Conservation (phyloP, 129 eudicot species). For the Tanacetum coccineum region DNA sequence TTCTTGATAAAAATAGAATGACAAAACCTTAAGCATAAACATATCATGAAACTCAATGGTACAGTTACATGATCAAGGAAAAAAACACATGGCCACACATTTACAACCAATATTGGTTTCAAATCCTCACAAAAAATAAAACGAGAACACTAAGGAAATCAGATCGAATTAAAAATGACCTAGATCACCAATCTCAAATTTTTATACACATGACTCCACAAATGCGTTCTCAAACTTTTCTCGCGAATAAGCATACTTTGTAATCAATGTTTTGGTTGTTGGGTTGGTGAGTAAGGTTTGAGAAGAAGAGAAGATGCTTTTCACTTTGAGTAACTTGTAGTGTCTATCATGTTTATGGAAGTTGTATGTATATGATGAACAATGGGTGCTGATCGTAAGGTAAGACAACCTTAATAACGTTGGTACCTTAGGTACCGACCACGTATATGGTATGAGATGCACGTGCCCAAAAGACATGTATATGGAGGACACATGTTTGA, state of each 20-base stretch:
- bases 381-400: too few species aligned
- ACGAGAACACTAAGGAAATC: background rate
- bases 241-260: slow-evolving; percentile 33
- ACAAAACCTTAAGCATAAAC: background rate
- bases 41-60: background rate
- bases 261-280: slow-evolving; percentile 33
- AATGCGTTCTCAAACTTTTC: slow-evolving; percentile 44
- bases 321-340: slow-evolving; percentile 46
- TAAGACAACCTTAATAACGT: too few species aligned
- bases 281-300: slow-evolving; percentile 41
- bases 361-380: too few species aligned
- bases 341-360: slow-evolving; percentile 14
- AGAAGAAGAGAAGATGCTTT: slow-evolving; percentile 44
- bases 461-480: too few species aligned
- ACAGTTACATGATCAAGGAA: slow-evolving; percentile 2
- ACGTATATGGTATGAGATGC: too few species aligned
- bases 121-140: background rate
- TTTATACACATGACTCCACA: slow-evolving; percentile 14
- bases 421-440: too few species aligned
- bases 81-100: slow-evolving; percentile 11
- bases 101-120: slow-evolving; percentile 4
- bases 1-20: too few species aligned
- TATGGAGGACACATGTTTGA: too few species aligned
- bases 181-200: slow-evolving; percentile 7
- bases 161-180: slow-evolving; percentile 12